A percentile compares a stretch with the other conserved stretches of the same genome.
Evolutionary conservation across 2,329 filamentous ascomycete species (phyloP).

Genomic region (Hysterium pulicare): DNA sequence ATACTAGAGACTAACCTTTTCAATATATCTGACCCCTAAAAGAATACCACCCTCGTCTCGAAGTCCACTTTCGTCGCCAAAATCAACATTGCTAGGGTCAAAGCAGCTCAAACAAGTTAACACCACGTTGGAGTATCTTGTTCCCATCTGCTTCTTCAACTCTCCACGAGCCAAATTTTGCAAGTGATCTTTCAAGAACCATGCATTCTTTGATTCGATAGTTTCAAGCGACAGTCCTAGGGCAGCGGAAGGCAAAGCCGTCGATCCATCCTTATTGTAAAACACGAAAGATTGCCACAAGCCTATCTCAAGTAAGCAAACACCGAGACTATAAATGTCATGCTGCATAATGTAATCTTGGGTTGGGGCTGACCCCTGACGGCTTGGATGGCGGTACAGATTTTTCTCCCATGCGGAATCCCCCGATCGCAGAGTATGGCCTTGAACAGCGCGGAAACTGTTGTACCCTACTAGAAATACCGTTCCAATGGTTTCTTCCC

Average conservation of each 20-base stretch:
- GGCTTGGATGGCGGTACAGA: conserved; percentile 48
- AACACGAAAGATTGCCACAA: conserved; percentile 40
- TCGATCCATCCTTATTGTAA: conserved; percentile 5
- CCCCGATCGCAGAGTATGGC: conserved; percentile 26
- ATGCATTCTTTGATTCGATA: background rate
- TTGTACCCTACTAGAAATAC: conserved; percentile 45
- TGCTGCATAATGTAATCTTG: conserved; percentile 49
- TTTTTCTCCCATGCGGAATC: conserved; percentile 42
- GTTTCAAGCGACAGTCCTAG: background rate
- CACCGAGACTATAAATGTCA: conserved; percentile 54
- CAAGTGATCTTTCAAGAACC: background rate
- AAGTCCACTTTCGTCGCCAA: conserved; percentile 23
- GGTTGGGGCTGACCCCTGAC: conserved; percentile 40
- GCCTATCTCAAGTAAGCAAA: conserved; percentile 51
- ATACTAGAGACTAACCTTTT: no score
- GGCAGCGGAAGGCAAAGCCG: background rate
- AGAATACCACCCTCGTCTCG: conserved; percentile 28
- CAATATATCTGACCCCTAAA: conserved; percentile 30
- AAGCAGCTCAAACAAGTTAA: background rate
- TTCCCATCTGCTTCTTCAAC: background rate
- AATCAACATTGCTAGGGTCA: conserved; percentile 14
- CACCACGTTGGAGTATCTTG: background rate
- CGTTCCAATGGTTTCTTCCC: background rate
- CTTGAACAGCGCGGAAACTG: conserved; percentile 34
- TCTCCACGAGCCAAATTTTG: background rate